These are phyloP conservation scores for Amaranthus cruentus DNA, from an alignment of 148 eudicot genomes.

Conservation along the genomic window DNA sequence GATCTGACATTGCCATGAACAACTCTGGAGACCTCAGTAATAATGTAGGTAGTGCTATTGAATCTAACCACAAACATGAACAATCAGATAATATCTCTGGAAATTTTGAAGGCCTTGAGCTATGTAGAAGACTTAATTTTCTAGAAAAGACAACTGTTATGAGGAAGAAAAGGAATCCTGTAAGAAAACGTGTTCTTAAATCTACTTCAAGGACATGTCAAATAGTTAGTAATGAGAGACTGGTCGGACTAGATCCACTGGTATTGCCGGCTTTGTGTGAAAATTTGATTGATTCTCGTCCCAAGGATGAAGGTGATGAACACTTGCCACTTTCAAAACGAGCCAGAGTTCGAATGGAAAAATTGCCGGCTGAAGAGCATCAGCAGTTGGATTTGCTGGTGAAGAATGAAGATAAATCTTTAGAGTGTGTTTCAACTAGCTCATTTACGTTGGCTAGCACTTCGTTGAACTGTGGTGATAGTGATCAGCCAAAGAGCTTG, in stretches of 20 bases:
- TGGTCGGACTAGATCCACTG: constrained; percentile 19
- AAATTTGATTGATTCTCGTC: constrained; percentile 25
- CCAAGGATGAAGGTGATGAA: constrained; percentile 85
- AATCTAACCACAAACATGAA: constrained; percentile 44
- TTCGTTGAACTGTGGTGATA: constrained; percentile 32
- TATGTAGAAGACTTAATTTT: constrained; percentile 58
- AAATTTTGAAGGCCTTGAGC: constrained; percentile 44
- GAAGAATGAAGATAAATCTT: constrained; percentile 36
- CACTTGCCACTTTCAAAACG: constrained; percentile 89
- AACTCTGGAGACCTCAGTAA: constrained; percentile 55
- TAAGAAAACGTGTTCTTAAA: constrained; percentile 53
- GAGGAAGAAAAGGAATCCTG: constrained; percentile 82
- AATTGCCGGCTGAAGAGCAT: constrained; percentile 41
- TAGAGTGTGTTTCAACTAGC: constrained; percentile 27
- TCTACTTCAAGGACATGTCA: constrained; percentile 30
- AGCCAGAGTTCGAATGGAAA: constrained; percentile 95
- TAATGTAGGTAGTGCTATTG: constrained; percentile 56
- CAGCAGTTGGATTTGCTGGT: constrained; percentile 31
- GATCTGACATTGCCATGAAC: constrained; percentile 52
- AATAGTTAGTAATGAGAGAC: constrained; percentile 29
- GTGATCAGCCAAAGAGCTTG: constrained; percentile 23
- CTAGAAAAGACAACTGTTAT: constrained; percentile 39
- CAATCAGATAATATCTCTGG: constrained; percentile 36
- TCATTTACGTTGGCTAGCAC: constrained; percentile 17
- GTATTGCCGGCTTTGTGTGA: constrained; percentile 27